Percentiles rank a stretch among this genome's conserved stretches.
phyloP scores from a whole-genome alignment of 768 basidiomycete species.

The Termitomyces sp. region DNA sequence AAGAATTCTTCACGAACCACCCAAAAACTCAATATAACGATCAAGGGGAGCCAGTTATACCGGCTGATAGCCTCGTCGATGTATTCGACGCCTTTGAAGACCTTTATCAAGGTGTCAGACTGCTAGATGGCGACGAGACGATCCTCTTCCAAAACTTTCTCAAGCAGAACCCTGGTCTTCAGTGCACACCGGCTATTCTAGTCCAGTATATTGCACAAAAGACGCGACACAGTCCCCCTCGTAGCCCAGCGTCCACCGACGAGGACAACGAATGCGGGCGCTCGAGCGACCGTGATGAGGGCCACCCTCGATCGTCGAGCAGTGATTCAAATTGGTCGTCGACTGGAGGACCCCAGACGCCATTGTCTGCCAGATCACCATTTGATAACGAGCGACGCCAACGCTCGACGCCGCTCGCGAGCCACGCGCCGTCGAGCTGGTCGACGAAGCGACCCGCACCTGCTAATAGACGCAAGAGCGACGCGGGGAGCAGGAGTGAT shows the following conservation, averaged over 20 bases:
- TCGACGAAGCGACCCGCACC: constrained; percentile 59
- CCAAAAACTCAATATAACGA: constrained; percentile 58
- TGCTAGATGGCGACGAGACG: constrained; percentile 66
- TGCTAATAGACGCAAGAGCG: constrained; percentile 67
- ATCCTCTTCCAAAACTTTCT: constrained; percentile 58
- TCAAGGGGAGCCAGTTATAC: constrained; percentile 61
- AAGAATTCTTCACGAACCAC: constrained; percentile 66
- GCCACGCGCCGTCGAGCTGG: constrained; percentile 74
- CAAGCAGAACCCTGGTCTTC: constrained; percentile 56
- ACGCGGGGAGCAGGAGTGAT: constrained; percentile 75
- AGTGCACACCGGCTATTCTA: constrained; percentile 67
- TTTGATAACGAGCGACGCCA: constrained; percentile 73
- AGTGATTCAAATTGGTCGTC: constrained; percentile 51
- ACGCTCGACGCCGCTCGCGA: constrained; percentile 62
- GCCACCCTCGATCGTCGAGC: constrained; percentile 52
- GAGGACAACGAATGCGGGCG: constrained; percentile 38
- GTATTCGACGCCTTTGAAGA: constrained; percentile 65
- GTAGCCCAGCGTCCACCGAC: constrained; percentile 35
- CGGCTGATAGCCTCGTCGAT: constrained; percentile 68
- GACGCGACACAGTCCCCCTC: constrained; percentile 45
- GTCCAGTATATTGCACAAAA: constrained; percentile 64
- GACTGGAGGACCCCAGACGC: constrained; percentile 52
- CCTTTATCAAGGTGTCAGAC: constrained; percentile 55
- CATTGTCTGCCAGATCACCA: constrained; percentile 55
- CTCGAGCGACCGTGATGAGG: constrained; percentile 32